These are phyloP conservation scores for Biscogniauxia mediterranea DNA, from an alignment of 2,329 filamentous ascomycete genomes.

Conservation along the genomic window DNA sequence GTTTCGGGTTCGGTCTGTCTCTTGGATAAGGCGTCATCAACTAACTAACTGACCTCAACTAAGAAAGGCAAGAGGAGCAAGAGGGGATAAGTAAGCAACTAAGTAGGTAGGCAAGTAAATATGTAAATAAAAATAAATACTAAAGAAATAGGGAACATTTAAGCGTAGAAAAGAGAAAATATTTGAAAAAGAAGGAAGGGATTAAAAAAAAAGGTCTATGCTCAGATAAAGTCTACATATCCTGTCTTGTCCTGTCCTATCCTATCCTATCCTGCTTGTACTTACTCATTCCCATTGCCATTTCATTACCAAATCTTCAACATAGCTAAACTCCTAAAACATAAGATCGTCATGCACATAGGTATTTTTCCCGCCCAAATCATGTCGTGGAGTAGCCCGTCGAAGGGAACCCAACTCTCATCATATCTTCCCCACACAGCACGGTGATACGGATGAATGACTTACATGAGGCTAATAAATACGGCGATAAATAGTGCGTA, in stretches of 20 bases:
- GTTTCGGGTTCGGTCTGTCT: neutral
- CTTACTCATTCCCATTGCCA: constrained; percentile 1
- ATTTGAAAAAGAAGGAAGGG: constrained; percentile 5
- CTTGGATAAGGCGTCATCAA: neutral
- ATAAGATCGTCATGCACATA: constrained; percentile 9
- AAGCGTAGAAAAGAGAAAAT: too few relatives aligned
- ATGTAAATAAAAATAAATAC: neutral
- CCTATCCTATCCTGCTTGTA: too few relatives aligned
- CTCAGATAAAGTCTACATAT: neutral
- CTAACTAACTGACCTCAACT: neutral
- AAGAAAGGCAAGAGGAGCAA: neutral
- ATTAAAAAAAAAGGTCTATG: constrained; percentile 4
- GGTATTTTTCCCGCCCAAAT: constrained; percentile 1
- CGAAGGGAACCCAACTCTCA: neutral
- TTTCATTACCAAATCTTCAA: neutral
- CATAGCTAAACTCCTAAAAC: neutral
- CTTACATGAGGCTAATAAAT: constrained; percentile 5
- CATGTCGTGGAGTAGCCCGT: neutral
- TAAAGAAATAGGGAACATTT: too few relatives aligned
- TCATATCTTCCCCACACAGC: constrained; percentile 1
- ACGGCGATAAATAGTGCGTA: neutral
- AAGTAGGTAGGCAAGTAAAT: neutral
- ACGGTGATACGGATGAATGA: constrained; percentile 1
- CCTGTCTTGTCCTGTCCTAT: too few relatives aligned
- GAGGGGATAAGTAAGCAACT: neutral